Evolutionary conservation across 805 yeast genomes (phyloP), one percentile per base, ranked within the genome.

Genomic region (Yarrowia porcina): DNA sequence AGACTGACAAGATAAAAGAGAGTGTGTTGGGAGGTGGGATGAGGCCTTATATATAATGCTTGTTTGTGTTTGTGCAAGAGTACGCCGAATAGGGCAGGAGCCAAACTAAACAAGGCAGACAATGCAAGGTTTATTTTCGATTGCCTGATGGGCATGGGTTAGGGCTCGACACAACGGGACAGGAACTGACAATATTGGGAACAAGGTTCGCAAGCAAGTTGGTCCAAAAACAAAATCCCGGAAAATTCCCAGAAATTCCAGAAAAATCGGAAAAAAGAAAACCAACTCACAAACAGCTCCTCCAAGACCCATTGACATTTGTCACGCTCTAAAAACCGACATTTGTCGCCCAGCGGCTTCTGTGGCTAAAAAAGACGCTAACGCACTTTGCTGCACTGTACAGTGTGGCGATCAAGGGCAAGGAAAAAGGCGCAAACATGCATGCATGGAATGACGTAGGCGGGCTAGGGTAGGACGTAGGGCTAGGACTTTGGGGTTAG

Each of bases 1-100:
- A 85, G 74, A 36, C 21, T 20, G 56, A 6, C 18, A 15, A 88
- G 8, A 5, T 25, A 80, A 82, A 45, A 45, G 52, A 28, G 52
- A 45, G 36, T 28, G 52, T 45, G 25, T 45, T 18, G 56, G 56
- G 23, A 20, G 45, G 49, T 9, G 21, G 10, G 39, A 9, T 23
- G 39, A 13, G 39, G 39, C 39, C 39, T 56, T 56, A 56, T 56
- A 56, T 56, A 56, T 20, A 17, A 41, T 30, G 61, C 61, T 39
- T 56, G 61, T 38, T 39, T 56, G 28, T 39, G 61, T 41, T 41
- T 56, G 61, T 39, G 61, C 61, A 56, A 56, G 25, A 27, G 21
- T 13, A 23, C 35, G 44, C 61, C 61, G 49, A 56, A 56, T 39
- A 38, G 38, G 61, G 61, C 32, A 56, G 32, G 35, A 28, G 35